These are phyloP conservation scores for Fusarium tupiense DNA, from an alignment of 2,329 filamentous ascomycete genomes.

Conservation along the genomic window DNA sequence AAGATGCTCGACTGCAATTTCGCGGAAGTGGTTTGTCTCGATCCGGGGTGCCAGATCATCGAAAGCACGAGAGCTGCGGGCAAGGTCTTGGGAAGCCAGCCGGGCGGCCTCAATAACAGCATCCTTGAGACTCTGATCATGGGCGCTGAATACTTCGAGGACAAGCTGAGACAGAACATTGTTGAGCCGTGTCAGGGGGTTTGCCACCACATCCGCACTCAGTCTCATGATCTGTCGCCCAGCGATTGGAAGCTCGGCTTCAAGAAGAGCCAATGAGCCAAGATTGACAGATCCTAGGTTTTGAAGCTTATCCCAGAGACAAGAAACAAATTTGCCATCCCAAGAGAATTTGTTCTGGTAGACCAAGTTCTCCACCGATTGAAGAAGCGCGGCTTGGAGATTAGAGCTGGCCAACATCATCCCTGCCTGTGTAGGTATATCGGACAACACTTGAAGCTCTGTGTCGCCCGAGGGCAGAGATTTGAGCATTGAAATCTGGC, in stretches of 20 bases:
- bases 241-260: constrained; percentile 71
- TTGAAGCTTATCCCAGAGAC: constrained; percentile 66
- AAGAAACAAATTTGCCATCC: constrained; percentile 53
- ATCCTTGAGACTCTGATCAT: constrained; percentile 47
- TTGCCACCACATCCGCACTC: constrained; percentile 58
- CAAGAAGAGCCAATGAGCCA: constrained; percentile 69
- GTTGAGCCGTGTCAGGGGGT: constrained; percentile 61
- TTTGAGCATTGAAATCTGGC: constrained; percentile 61
- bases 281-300: constrained; percentile 64
- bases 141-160: constrained; percentile 52
- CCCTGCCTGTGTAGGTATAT: constrained; percentile 48
- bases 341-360: constrained; percentile 51
- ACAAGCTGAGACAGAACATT: constrained; percentile 59
- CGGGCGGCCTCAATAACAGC: constrained; percentile 43
- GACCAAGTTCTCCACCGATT: constrained; percentile 60
- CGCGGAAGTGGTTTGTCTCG: constrained; percentile 50
- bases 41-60: constrained; percentile 39
- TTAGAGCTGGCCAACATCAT: constrained; percentile 48
- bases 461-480: constrained; percentile 2
- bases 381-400: constrained; percentile 53
- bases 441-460: constrained; percentile 62
- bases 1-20: constrained; percentile 55
- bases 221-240: constrained; percentile 64
- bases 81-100: constrained; percentile 22
- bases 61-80: constrained; percentile 23